These are phyloP conservation scores for Trebouxia sp. DNA, from an alignment of 139 green algal species.

Conservation along the genomic window DNA sequence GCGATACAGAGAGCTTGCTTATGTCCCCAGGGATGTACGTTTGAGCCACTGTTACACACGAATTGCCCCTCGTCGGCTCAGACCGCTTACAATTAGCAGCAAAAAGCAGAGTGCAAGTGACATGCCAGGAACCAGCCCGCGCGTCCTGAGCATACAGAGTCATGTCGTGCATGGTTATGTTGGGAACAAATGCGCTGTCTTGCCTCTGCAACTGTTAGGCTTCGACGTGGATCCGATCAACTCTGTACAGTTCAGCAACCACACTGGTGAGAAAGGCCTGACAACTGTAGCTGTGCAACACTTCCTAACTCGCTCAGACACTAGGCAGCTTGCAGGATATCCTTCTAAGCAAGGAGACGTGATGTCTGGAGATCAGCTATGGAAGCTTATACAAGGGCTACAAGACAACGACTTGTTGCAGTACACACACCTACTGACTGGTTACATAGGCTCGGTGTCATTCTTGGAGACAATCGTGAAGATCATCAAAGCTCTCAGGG, in stretches of 20 bases:
- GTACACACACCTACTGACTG: slow-evolving; percentile 94
- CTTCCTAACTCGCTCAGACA: no score
- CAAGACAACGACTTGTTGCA: slow-evolving; percentile 79
- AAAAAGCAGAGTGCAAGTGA: no score
- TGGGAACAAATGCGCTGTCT: slow-evolving; percentile 88
- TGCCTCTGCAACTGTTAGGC: slow-evolving; percentile 90
- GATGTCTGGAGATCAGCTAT: slow-evolving; percentile 74
- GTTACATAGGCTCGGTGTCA: slow-evolving; percentile 87
- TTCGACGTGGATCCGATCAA: slow-evolving; percentile 90
- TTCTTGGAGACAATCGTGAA: slow-evolving; percentile 73
- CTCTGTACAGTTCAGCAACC: slow-evolving; percentile 84
- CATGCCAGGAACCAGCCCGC: slow-evolving; percentile 27
- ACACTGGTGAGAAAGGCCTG: slow-evolving; percentile 60
- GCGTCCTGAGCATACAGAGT: slow-evolving; percentile 83
- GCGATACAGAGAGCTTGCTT: no score
- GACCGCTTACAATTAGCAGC: no score
- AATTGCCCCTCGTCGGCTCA: no score
- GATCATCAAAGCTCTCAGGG: slow-evolving; percentile 61
- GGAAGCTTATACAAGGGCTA: slow-evolving; percentile 74
- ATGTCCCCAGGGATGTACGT: no score
- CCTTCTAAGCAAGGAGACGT: slow-evolving; percentile 65
- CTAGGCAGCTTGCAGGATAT: no score
- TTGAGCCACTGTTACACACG: no score
- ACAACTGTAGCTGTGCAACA: no score
- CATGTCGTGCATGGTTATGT: slow-evolving; percentile 92